Base-by-base conservation (phyloP, 2,329 filamentous ascomycete species). In the Xylariaceae sp. region DNA sequence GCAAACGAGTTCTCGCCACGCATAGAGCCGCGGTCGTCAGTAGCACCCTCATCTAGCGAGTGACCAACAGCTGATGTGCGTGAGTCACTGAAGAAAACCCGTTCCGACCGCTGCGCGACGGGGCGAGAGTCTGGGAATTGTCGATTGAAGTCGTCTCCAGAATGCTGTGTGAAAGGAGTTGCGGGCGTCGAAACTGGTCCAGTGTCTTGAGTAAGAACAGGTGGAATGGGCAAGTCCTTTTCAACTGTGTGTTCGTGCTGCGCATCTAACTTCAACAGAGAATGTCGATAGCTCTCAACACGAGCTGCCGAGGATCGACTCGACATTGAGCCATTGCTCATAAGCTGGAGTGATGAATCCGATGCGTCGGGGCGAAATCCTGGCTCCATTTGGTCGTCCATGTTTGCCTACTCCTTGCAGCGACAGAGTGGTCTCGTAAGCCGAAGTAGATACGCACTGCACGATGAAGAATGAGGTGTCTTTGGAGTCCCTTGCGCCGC, bases 211-310 rank as follows among this genome's bases (percentile, higher is more conserved):
- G 59, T 65, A 16, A 68, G 44, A n/a, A 66, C 46, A 4, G 64
- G 62, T 34, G 65, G 62, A 31, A 61, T 47, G 42, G 65, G 64
- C 18, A 57, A 34, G 17, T 66, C 62, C 48, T 58, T 65, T 19
- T 61, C 53, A 14, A 53, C 40, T 14, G 53, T 28, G 9, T 53
- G 45, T 31, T 48, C 48, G 22, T 38, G 50, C 17, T 56, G 33
- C n/a, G 50, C 40, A n/a, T 60, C 54, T 6, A 50, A 51, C 47
- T 60, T 66, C 48, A 66, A 51, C 18, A 66, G 53, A 14, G 48
- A 52, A 61, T 64, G 60, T 16, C 60, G 62, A 40, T 56, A 56
- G 16, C 51, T 43, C 14, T 55, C 56, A 13, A 50, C 46, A 39
- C 53, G 58, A n/a, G 62, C 62, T 12, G 43, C 47, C 17, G 48